Evolutionary conservation across 148 eudicot genomes (phyloP).

Genomic region (Linanthus parryae): DNA sequence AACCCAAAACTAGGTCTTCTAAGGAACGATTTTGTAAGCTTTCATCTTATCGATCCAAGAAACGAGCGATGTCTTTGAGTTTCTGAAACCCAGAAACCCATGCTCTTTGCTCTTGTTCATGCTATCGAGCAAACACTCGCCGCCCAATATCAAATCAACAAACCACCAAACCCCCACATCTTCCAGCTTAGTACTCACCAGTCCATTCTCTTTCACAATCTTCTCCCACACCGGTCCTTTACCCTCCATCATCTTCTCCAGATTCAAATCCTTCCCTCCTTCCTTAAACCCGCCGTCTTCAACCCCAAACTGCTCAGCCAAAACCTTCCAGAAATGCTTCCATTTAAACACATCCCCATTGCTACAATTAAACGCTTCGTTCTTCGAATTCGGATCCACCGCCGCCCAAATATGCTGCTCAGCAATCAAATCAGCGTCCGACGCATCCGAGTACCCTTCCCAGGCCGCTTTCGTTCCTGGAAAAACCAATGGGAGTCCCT

Average conservation of each 20-base stretch:
- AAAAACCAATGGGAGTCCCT: constrained; percentile 44
- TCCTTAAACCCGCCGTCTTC: constrained; percentile 37
- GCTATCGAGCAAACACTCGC: constrained; percentile 23
- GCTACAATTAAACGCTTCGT: constrained; percentile 61
- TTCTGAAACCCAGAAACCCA: constrained; percentile 57
- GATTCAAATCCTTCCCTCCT: constrained; percentile 14
- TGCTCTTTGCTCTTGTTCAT: constrained; percentile 75
- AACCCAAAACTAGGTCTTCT: too few relatives aligned
- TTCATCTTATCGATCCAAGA: constrained; percentile 60
- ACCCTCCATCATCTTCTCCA: constrained; percentile 62
- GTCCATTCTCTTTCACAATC: constrained; percentile 46
- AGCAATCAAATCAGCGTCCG: constrained; percentile 73
- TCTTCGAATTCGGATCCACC: constrained; percentile 47
- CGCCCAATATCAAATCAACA: constrained; percentile 36
- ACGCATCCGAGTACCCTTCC: constrained; percentile 51
- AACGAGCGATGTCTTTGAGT: constrained; percentile 40
- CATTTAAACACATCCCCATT: constrained; percentile 73
- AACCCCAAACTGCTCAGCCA: constrained; percentile 54
- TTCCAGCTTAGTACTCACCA: constrained; percentile 43
- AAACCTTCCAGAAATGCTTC: constrained; percentile 65
- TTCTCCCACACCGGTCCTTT: constrained; percentile 65
- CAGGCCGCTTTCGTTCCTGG: constrained; percentile 51
- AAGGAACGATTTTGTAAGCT: constrained; percentile 21
- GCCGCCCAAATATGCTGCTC: constrained; percentile 84
- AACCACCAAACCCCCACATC: constrained; percentile 61